Evolutionary conservation across 129 eudicot genomes (phyloP), one percentile per base, ranked within the genome.

Genomic region (Chrysanthemum seticuspe): DNA sequence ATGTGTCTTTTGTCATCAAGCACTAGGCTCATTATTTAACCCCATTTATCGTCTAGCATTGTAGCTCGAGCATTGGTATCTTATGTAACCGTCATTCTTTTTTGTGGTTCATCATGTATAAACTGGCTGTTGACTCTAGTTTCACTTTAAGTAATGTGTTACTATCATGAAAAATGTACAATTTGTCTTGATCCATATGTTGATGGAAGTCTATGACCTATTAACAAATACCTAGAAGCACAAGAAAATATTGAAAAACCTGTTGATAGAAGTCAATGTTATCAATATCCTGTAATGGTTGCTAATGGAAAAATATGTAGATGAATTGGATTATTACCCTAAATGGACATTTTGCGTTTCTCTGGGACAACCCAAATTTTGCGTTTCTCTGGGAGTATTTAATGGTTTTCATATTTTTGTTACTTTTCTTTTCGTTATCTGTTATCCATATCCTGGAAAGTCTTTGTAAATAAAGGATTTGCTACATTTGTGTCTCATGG

Each of bases 231-330:
- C 73, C 65, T 23, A 52, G 52, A 50, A 64, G 63, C 48, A 31
- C 44, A 40, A 16, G 52, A 53, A 36, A 44, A 13, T 31, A 62
- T 51, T 11, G 13, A 64, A 53, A 73, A 16, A 31, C 49, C 51
- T 29, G 51, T 72, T 69, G 77, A 34, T 61, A 60, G 31, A 73
- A 73, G 51, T 50, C 50, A 60, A 9, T 52, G 71, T 52, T 53
- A 73, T 18, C 52, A 4, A n/a, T 73, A 48, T 73, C 61, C 62
- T 73, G 48, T 49, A 60, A 16, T 18, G 65, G 65, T 70, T 70
- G 65, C 64, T n/a, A 18, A 70, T 34, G 23, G 54, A 13, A 48
- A 53, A 54, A 36, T 18, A 40, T 29, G 54, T 68, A 61, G 19
- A 19, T 72, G 40, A 55, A 72, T 58, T 14, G 49, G 50, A 72